These are phyloP conservation scores for Gnaphalium uliginosum DNA, from an alignment of 129 eudicot species.

Conservation along the genomic window DNA sequence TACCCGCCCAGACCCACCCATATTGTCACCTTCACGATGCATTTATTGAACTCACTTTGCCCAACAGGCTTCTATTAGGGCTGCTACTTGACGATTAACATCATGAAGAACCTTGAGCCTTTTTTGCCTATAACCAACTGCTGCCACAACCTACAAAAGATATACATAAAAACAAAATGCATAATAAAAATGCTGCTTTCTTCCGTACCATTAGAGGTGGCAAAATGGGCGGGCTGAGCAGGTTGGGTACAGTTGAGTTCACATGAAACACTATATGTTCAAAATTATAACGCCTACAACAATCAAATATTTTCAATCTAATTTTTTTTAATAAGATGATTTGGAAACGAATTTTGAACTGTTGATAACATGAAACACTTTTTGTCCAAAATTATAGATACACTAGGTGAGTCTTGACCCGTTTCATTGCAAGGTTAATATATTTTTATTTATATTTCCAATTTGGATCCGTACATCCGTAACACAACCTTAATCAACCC, in stretches of 20 bases:
- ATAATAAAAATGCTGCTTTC: neutral
- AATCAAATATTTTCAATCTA: too few relatives aligned
- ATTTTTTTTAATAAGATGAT: too few relatives aligned
- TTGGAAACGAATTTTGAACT: too few relatives aligned
- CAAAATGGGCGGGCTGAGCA: neutral
- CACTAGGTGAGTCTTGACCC: too few relatives aligned
- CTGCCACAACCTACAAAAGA: slow-evolving; percentile 69
- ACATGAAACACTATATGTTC: too few relatives aligned
- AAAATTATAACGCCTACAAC: too few relatives aligned
- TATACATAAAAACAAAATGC: slow-evolving; percentile 6
- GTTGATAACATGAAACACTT: neutral
- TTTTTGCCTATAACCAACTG: slow-evolving; percentile 69
- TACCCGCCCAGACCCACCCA: neutral
- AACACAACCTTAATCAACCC: too few relatives aligned
- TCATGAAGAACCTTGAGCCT: slow-evolving; percentile 76
- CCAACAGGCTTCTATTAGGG: slow-evolving; percentile 90
- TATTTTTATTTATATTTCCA: too few relatives aligned
- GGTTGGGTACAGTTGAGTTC: too few relatives aligned
- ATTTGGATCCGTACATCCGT: too few relatives aligned
- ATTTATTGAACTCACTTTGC: slow-evolving; percentile 61
- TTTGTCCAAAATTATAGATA: neutral
- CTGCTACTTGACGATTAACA: slow-evolving; percentile 71
- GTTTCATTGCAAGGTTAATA: too few relatives aligned
- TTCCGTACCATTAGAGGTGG: neutral
- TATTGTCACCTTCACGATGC: neutral